Evolutionary conservation across 2,329 filamentous ascomycete genomes (phyloP).

Genomic region (Verticillium isaacii): DNA sequence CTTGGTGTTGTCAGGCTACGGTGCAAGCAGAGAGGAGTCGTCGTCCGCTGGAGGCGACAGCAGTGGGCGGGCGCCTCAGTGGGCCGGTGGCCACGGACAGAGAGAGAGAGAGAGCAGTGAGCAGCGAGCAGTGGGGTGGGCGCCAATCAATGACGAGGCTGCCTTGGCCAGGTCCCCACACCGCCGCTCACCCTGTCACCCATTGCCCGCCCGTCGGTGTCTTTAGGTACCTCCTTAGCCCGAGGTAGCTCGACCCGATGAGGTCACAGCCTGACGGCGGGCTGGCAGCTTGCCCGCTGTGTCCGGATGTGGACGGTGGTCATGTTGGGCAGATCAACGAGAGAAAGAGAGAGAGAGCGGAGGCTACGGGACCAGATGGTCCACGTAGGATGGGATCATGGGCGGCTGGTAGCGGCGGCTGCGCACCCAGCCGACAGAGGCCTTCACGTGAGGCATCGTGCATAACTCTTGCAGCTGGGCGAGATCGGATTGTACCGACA

Average conservation of each 20-base stretch:
- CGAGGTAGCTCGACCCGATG: not conserved
- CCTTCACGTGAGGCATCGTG: too few relatives aligned
- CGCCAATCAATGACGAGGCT: not conserved
- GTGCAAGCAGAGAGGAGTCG: not conserved
- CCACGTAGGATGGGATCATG: too few relatives aligned
- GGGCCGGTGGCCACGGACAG: not conserved
- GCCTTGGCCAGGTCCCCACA: not conserved
- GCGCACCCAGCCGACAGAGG: too few relatives aligned
- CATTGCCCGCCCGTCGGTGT: not conserved
- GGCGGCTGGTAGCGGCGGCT: too few relatives aligned
- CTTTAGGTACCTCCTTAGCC: not conserved
- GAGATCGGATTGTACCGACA: too few relatives aligned
- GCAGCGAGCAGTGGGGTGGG: not conserved
- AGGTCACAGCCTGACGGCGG: not conserved
- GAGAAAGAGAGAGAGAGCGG: not conserved
- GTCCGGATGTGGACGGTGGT: not conserved
- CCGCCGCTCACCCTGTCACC: not conserved
- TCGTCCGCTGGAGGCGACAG: not conserved
- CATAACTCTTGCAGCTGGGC: too few relatives aligned
- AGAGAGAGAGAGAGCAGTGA: not conserved
- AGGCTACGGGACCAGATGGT: too few relatives aligned
- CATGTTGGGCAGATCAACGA: not conserved
- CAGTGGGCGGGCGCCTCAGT: not conserved
- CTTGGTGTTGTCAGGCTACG: constrained; percentile 1
- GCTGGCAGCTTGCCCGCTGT: not conserved